phyloP scores from a whole-genome alignment of 2,329 filamentous ascomycete species.

The Beauveria caledonica region DNA sequence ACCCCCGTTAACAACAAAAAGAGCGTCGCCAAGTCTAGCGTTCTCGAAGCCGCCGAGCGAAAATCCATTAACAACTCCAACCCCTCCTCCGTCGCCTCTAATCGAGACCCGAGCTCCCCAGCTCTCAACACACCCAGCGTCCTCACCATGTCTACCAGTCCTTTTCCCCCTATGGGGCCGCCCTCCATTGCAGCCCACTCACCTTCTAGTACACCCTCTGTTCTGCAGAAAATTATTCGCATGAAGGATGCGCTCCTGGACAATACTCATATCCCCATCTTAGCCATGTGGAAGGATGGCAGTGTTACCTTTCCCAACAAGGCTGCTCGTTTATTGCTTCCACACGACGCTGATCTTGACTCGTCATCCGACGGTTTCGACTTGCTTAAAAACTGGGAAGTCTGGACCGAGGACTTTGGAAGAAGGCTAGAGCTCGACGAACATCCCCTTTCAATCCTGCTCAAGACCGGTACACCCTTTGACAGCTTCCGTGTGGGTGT shows the following conservation, averaged over 20 bases:
- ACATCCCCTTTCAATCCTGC: slow-evolving; percentile 57
- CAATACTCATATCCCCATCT: slow-evolving; percentile 63
- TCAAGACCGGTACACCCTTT: slow-evolving; percentile 54
- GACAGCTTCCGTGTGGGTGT: slow-evolving; percentile 54
- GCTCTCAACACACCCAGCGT: slow-evolving; percentile 43
- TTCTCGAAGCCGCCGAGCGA: slow-evolving; percentile 39
- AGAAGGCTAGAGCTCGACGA: slow-evolving; percentile 48
- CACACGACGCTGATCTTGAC: slow-evolving; percentile 31
- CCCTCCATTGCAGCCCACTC: slow-evolving; percentile 46
- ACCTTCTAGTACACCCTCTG: slow-evolving; percentile 50
- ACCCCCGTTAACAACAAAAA: slow-evolving; percentile 27
- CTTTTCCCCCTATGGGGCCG: slow-evolving; percentile 60
- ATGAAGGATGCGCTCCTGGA: slow-evolving; percentile 74
- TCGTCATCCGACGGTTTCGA: slow-evolving; percentile 41
- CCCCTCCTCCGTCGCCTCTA: slow-evolving; percentile 39
- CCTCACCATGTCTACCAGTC: slow-evolving; percentile 44
- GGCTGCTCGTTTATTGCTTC: slow-evolving; percentile 48
- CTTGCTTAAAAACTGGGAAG: slow-evolving; percentile 49
- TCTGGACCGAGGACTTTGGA: slow-evolving; percentile 61
- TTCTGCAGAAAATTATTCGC: slow-evolving; percentile 63
- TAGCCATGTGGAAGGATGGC: slow-evolving; percentile 76
- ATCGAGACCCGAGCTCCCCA: slow-evolving; percentile 38
- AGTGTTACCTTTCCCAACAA: slow-evolving; percentile 66
- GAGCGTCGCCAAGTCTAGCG: slow-evolving; percentile 29
- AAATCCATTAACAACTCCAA: slow-evolving; percentile 36